phyloP scores from a whole-genome alignment of 2,329 filamentous ascomycete genomes.

The Diplocarpon rosae region DNA sequence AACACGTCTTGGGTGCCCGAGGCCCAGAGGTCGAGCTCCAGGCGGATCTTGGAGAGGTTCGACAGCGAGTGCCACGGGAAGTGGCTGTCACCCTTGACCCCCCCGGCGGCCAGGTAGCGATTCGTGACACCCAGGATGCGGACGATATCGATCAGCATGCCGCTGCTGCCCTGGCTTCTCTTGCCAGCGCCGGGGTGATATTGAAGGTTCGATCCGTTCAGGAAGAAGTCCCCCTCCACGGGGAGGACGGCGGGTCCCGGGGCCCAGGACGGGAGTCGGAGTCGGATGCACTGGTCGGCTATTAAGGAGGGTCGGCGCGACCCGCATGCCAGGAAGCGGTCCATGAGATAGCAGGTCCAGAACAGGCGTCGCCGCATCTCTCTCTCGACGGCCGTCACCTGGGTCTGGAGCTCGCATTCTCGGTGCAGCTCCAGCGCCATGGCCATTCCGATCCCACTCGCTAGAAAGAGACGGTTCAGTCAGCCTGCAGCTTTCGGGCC shows the following conservation, averaged over 20 bases:
- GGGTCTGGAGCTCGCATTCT: conserved; percentile 54
- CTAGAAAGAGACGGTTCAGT: no score
- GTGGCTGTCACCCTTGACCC: conserved; percentile 80
- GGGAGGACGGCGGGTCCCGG: conserved; percentile 48
- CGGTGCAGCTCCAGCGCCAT: conserved; percentile 72
- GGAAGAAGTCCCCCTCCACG: conserved; percentile 71
- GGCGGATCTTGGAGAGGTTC: conserved; percentile 73
- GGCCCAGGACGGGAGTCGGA: conserved; percentile 67
- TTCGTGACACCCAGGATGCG: conserved; percentile 76
- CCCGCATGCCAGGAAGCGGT: conserved; percentile 72
- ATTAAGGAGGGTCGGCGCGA: conserved; percentile 75
- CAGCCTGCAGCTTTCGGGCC: no score
- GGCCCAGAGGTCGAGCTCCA: conserved; percentile 78
- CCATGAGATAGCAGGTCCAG: conserved; percentile 81
- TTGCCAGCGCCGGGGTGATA: conserved; percentile 58
- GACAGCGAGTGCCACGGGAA: conserved; percentile 86
- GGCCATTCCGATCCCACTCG: conserved; percentile 70
- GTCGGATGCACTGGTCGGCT: conserved; percentile 61
- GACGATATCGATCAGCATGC: conserved; percentile 75
- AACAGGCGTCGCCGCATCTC: conserved; percentile 73
- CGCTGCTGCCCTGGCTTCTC: conserved; percentile 62
- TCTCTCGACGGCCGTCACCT: conserved; percentile 55
- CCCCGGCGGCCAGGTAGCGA: conserved; percentile 71
- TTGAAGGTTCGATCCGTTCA: conserved; percentile 66
- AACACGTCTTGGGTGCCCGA: conserved; percentile 72